Percentiles rank a stretch among this genome's conserved stretches.
Evolutionary conservation across 1,284 basidiomycete genomes (phyloP).

Genomic region (Meira nashicola): DNA sequence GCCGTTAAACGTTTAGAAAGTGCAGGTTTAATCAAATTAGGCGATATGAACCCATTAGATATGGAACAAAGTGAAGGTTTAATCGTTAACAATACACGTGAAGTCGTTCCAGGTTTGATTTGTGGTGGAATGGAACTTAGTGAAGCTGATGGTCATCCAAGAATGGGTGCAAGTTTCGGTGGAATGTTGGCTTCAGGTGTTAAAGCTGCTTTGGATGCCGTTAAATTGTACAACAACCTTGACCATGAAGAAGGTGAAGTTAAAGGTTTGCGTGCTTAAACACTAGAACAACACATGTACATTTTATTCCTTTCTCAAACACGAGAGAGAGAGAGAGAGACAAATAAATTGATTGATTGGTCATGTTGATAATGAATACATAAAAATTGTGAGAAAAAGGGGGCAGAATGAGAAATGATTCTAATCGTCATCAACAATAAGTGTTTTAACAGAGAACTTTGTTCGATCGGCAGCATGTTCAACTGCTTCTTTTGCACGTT

Average conservation of each 20-base stretch:
- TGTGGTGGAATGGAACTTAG: conserved; percentile 73
- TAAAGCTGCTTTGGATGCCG: conserved; percentile 71
- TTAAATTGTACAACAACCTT: conserved; percentile 62
- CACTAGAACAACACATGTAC: too few relatives aligned
- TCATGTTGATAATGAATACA: too few relatives aligned
- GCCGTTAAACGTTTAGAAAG: conserved; percentile 75
- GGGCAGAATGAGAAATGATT: background rate
- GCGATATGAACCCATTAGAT: conserved; percentile 65
- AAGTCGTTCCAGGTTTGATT: conserved; percentile 73
- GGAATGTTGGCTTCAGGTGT: conserved; percentile 75
- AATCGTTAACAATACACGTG: conserved; percentile 63
- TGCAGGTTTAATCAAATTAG: conserved; percentile 69
- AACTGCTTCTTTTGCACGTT: conserved; percentile 73
- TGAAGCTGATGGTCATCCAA: conserved; percentile 67
- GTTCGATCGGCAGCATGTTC: conserved; percentile 67
- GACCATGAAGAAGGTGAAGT: conserved; percentile 64
- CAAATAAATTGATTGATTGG: too few relatives aligned
- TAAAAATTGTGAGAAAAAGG: too few relatives aligned
- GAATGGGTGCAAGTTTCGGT: conserved; percentile 60
- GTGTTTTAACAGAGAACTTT: conserved; percentile 41
- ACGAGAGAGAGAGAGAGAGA: too few relatives aligned
- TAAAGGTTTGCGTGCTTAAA: conserved; percentile 53
- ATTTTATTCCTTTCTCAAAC: too few relatives aligned
- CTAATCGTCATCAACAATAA: conserved; percentile 37
- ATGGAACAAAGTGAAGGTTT: conserved; percentile 44